Percentiles rank a stretch among this genome's conserved stretches.
These are phyloP conservation scores for Lepiota brunneoincarnata DNA, from an alignment of 768 basidiomycete species.

Conservation along the genomic window DNA sequence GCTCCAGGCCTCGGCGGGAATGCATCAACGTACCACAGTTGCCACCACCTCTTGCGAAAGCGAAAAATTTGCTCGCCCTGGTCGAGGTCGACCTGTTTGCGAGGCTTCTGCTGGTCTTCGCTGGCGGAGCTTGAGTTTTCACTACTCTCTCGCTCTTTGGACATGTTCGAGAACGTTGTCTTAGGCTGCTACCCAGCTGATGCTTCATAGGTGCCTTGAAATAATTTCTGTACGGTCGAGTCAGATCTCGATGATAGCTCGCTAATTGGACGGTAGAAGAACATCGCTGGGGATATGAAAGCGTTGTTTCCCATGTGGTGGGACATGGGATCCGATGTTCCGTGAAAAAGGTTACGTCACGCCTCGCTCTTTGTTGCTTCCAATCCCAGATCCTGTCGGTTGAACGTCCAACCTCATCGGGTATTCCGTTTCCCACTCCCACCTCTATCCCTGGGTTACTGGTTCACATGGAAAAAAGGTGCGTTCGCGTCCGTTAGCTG, in stretches of 20 bases:
- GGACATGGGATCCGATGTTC: neutral
- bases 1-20: neutral
- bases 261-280: neutral
- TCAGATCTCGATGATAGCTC: neutral
- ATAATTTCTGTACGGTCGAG: neutral
- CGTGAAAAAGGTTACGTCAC: neutral
- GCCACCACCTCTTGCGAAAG: slow-evolving; percentile 49
- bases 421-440: slow-evolving; percentile 3
- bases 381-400: too few relatives aligned
- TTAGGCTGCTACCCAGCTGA: neutral
- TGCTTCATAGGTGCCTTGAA: neutral
- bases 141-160: neutral
- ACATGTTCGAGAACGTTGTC: neutral
- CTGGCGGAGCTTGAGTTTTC: neutral
- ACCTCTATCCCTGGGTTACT: neutral
- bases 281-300: neutral
- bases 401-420: neutral
- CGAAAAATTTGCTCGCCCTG: slow-evolving; percentile 36
- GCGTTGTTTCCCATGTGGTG: slow-evolving; percentile 4
- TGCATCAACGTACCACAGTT: slow-evolving; percentile 44
- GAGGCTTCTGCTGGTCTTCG: neutral
- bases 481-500: neutral
- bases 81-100: slow-evolving; percentile 31
- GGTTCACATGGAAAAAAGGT: neutral
- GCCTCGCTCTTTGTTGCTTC: neutral